Evolutionary conservation across 495 filamentous ascomycete species (phyloP).

Genomic region (Tuber indicum): DNA sequence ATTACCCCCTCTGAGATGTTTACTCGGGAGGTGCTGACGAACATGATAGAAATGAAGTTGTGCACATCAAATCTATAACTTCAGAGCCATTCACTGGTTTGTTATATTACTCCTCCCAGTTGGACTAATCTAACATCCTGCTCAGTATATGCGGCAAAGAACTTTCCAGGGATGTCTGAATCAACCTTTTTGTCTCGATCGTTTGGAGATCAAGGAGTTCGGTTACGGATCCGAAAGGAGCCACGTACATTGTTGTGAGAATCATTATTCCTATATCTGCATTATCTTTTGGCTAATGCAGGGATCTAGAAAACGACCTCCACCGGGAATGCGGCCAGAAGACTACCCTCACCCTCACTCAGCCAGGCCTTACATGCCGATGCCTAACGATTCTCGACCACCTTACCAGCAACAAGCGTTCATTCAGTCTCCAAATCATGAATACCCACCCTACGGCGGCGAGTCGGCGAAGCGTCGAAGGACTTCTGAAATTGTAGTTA

Average conservation of each 20-base stretch:
- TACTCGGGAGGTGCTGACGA: slow-evolving; percentile 31
- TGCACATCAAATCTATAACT: slow-evolving; percentile 61
- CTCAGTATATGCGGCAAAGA: slow-evolving; percentile 65
- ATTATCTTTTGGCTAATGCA: slow-evolving; percentile 15
- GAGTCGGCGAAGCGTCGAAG: slow-evolving; percentile 37
- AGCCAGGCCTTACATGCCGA: slow-evolving; percentile 25
- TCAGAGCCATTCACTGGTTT: slow-evolving; percentile 69
- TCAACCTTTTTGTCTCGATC: slow-evolving; percentile 87
- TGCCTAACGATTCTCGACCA: slow-evolving; percentile 35
- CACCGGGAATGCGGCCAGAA: slow-evolving; percentile 38
- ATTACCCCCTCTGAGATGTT: neutral
- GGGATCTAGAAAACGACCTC: slow-evolving; percentile 36
- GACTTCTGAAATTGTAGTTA: slow-evolving; percentile 31
- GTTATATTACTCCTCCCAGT: slow-evolving; percentile 21
- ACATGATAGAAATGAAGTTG: slow-evolving; percentile 49
- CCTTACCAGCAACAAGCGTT: slow-evolving; percentile 20
- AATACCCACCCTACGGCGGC: slow-evolving; percentile 30
- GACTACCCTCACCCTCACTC: slow-evolving; percentile 36
- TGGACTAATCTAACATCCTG: slow-evolving; percentile 21
- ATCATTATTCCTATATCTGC: slow-evolving; percentile 4
- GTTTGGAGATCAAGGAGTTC: slow-evolving; percentile 92
- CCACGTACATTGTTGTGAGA: slow-evolving; percentile 53
- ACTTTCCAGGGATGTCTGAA: slow-evolving; percentile 79
- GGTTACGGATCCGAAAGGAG: slow-evolving; percentile 83
- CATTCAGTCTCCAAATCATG: slow-evolving; percentile 32